Conservation (phyloP, 495 filamentous ascomycete species). For the Penicillium ochrochloron region DNA sequence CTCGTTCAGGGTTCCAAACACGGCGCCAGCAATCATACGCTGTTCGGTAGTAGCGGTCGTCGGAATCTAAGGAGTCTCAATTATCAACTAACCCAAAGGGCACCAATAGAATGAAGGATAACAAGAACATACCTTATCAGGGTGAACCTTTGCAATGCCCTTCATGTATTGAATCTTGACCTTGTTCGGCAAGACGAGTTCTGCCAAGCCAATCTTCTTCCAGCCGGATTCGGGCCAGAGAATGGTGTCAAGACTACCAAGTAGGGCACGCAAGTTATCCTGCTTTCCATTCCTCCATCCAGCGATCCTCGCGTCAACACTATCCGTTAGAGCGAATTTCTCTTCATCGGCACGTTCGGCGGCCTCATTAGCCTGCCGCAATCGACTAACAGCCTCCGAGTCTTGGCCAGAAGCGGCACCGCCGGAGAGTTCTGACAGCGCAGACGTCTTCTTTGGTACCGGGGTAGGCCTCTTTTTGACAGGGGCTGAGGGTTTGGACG, state of each 20-base stretch:
- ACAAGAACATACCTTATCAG: constrained; percentile 81
- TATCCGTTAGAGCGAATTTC: constrained; percentile 85
- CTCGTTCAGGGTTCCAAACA: constrained; percentile 94
- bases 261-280: constrained; percentile 85
- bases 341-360: constrained; percentile 87
- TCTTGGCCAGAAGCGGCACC: constrained; percentile 29
- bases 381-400: constrained; percentile 70
- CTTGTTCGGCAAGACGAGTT: constrained; percentile 85
- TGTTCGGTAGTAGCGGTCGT: constrained; percentile 92
- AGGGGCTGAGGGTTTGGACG: constrained; percentile 41
- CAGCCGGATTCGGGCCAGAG: constrained; percentile 91
- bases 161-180: constrained; percentile 99
- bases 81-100: constrained; percentile 7
- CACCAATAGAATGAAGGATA: constrained; percentile 3
- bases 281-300: constrained; percentile 87
- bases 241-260: constrained; percentile 86
- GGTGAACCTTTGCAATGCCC: constrained; percentile 97
- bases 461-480: constrained; percentile 43
- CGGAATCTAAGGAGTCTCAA: constrained; percentile 63
- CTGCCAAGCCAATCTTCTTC: constrained; percentile 95
- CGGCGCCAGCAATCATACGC: constrained; percentile 85
- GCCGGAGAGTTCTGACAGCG: constrained; percentile 52
- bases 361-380: constrained; percentile 80
- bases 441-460: constrained; percentile 46
- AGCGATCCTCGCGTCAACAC: constrained; percentile 75